Conservation (phyloP, 495 filamentous ascomycete genomes). For the Ascodesmis nigricans region DNA sequence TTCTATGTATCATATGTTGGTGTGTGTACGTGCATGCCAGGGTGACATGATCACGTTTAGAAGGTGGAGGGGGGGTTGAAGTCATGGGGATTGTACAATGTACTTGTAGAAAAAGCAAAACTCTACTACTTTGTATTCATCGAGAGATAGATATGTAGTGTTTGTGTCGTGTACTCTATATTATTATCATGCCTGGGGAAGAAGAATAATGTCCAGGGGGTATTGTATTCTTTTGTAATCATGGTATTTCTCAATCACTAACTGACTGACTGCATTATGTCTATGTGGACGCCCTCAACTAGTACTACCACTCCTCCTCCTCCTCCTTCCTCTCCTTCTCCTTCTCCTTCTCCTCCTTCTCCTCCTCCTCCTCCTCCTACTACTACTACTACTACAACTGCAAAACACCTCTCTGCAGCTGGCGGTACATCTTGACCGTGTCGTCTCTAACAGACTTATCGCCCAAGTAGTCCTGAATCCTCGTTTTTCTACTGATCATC, state of each 20-base stretch:
- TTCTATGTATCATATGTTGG: background rate
- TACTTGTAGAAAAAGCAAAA: background rate
- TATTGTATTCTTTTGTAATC: too few species aligned
- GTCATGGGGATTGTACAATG: background rate
- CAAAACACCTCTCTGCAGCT: constrained; percentile 13
- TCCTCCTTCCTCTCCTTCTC: background rate
- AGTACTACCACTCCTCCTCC: too few species aligned
- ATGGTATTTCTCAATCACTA: too few species aligned
- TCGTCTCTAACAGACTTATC: constrained; percentile 52
- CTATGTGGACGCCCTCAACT: too few species aligned
- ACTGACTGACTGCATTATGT: too few species aligned
- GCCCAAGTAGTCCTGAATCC: constrained; percentile 51
- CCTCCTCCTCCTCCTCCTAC: too few species aligned
- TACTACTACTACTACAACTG: too few species aligned
- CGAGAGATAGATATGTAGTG: too few species aligned
- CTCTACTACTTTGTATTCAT: too few species aligned
- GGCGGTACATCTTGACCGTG: constrained; percentile 19
- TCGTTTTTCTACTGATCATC: constrained; percentile 71
- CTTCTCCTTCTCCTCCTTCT: background rate
- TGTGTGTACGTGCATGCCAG: background rate
- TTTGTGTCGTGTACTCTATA: too few species aligned
- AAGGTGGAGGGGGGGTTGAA: background rate
- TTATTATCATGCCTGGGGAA: too few species aligned
- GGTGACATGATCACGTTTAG: background rate
- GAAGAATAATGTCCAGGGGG: too few species aligned